A percentile compares a stretch with the other conserved stretches of the same genome.
These are phyloP conservation scores for Solanum ossicruentum DNA, from an alignment of 257 asterid species.

Conservation along the genomic window DNA sequence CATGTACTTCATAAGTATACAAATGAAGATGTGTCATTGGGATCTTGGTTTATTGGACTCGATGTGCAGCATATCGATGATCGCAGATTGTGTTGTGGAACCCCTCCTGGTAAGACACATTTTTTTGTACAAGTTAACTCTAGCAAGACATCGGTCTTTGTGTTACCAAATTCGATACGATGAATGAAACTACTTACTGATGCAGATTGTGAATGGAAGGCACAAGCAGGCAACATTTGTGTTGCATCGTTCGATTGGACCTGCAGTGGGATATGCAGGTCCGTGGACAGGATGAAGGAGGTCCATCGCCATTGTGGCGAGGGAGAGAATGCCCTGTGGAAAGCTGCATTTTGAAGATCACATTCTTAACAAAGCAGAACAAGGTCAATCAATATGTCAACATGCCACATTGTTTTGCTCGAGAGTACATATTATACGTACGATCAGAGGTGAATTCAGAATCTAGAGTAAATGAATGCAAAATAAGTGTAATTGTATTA, in stretches of 20 bases:
- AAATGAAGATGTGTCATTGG: constrained; percentile 84
- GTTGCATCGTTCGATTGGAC: constrained; percentile 87
- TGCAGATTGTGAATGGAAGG: constrained; percentile 87
- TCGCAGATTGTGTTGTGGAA: constrained; percentile 85
- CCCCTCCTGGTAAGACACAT: constrained; percentile 54
- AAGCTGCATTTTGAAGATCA: constrained; percentile 37
- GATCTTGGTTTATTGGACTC: constrained; percentile 92
- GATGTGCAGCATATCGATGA: constrained; percentile 78
- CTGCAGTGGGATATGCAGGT: constrained; percentile 81
- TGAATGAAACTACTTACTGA: background rate
- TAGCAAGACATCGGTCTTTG: background rate
- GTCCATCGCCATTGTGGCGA: constrained; percentile 78
- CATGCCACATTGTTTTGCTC: background rate
- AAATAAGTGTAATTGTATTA: background rate
- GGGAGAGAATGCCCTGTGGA: constrained; percentile 60
- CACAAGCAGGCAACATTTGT: constrained; percentile 75
- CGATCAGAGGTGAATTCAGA: background rate
- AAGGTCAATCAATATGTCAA: background rate
- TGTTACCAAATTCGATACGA: background rate
- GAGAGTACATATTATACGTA: background rate
- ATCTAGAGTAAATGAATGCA: background rate
- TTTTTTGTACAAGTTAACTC: background rate
- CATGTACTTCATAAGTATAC: constrained; percentile 85
- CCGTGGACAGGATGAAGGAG: constrained; percentile 67
- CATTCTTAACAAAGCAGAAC: background rate